These are phyloP conservation scores for Starmerella asiatica DNA, from an alignment of 805 yeast genomes.

Conservation along the genomic window DNA sequence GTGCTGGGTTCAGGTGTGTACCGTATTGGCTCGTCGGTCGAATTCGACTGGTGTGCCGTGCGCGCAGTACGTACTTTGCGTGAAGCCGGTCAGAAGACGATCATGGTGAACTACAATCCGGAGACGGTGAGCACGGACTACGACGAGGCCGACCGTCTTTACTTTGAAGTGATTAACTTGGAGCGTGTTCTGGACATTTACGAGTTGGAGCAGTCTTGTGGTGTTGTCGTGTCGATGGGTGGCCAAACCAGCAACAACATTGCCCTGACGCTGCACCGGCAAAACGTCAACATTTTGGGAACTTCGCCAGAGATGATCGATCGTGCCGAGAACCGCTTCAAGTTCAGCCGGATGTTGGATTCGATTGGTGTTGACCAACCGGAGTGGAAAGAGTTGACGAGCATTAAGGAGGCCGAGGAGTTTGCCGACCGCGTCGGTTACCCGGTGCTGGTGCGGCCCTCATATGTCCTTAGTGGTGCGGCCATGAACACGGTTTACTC, in stretches of 20 bases:
- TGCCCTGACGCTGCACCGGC: conserved; percentile 83
- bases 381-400: conserved; percentile 95
- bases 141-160: conserved; percentile 93
- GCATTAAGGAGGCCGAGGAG: conserved; percentile 78
- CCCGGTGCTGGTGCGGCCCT: conserved; percentile 95
- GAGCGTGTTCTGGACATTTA: conserved; percentile 92
- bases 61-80: conserved; percentile 90
- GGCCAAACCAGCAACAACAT: conserved; percentile 97
- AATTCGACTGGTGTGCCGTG: conserved; percentile 99
- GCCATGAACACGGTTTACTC: conserved; percentile 90
- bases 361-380: conserved; percentile 96
- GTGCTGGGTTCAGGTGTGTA: conserved; percentile 97
- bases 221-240: conserved; percentile 96
- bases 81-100: conserved; percentile 71
- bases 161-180: conserved; percentile 86
- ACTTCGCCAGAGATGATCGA: conserved; percentile 98
- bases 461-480: conserved; percentile 94
- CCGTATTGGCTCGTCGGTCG: conserved; percentile 97
- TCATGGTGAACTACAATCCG: conserved; percentile 96
- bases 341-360: conserved; percentile 94
- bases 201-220: conserved; percentile 76
- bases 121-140: conserved; percentile 98
- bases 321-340: conserved; percentile 94
- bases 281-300: conserved; percentile 88
- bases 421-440: conserved; percentile 84